A percentile compares a stretch with the other conserved stretches of the same genome.
Evolutionary conservation across 148 eudicot species (phyloP).

Genomic region (Silene conica): DNA sequence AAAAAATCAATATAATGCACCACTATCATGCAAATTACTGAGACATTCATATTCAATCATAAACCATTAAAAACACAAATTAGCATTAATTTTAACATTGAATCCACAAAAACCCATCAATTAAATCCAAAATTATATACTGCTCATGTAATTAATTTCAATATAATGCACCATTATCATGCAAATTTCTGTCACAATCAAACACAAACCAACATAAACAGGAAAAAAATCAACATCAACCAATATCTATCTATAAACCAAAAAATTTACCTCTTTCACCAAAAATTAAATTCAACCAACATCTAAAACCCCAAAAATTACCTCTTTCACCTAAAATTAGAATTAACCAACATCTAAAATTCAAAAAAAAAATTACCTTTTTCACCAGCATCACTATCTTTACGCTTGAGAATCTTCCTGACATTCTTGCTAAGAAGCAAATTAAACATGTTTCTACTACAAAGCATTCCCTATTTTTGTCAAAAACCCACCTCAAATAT

Average conservation of each 20-base stretch:
- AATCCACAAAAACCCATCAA: slow-evolving; percentile 1
- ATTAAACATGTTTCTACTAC: slow-evolving; percentile 47
- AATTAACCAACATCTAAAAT: slow-evolving; percentile 2
- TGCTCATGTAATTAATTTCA: not conserved
- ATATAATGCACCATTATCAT: not conserved
- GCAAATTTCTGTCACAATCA: not conserved
- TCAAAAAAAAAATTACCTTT: slow-evolving; percentile 36
- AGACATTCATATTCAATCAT: too few species aligned
- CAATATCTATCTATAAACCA: too few species aligned
- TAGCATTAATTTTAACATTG: not conserved
- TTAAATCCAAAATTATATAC: not conserved
- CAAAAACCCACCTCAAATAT: slow-evolving; percentile 12
- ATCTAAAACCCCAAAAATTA: too few species aligned
- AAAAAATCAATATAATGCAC: slow-evolving; percentile 14
- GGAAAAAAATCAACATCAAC: too few species aligned
- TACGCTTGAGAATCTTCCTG: slow-evolving; percentile 83
- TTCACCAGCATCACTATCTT: slow-evolving; percentile 94
- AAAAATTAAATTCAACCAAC: too few species aligned
- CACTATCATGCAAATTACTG: not conserved
- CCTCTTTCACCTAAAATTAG: not conserved
- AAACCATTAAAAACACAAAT: not conserved
- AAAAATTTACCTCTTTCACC: not conserved
- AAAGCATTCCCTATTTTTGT: slow-evolving; percentile 28
- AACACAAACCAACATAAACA: slow-evolving; percentile 1
- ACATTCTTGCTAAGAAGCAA: slow-evolving; percentile 67